Conservation (phyloP, 306 rosid genomes). For the Abrus precatorius region DNA sequence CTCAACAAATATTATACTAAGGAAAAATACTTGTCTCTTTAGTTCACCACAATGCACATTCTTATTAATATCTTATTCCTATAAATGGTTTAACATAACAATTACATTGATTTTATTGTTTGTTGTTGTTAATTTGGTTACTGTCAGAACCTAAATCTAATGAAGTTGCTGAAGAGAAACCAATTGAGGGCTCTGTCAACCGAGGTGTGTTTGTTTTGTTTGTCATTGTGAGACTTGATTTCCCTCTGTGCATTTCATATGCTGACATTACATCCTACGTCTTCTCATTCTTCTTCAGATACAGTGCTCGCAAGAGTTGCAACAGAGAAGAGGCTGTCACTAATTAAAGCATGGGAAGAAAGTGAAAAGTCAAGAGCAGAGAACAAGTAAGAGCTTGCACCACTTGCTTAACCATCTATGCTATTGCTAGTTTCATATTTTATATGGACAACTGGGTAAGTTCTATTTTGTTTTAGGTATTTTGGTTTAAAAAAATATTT, state of each 20-base stretch:
- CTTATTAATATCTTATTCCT: conserved; percentile 11
- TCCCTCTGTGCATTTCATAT: conserved; percentile 29
- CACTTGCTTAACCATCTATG: conserved; percentile 12
- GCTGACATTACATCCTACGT: not conserved
- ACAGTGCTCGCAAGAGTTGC: conserved; percentile 58
- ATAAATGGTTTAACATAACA: not conserved
- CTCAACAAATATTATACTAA: not conserved
- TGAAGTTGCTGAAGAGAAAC: conserved; percentile 65
- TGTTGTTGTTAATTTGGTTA: conserved; percentile 29
- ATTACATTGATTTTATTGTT: conserved; percentile 24
- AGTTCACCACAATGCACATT: not conserved
- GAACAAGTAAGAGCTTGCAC: conserved; percentile 56
- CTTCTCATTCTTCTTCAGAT: conserved; percentile 56
- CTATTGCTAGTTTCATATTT: conserved; percentile 6
- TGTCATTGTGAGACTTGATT: not conserved
- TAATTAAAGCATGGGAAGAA: conserved; percentile 68
- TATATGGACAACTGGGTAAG: not conserved
- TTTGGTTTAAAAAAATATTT: too few species aligned
- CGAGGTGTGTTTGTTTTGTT: conserved; percentile 63
- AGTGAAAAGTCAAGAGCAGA: conserved; percentile 61
- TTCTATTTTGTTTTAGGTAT: not conserved
- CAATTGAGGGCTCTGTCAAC: conserved; percentile 64
- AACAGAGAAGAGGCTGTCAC: conserved; percentile 58
- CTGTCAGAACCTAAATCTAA: conserved; percentile 60
- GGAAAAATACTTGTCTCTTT: not conserved